Conservation (phyloP, 1,139 yeast species). For the Protomyces macrosporus region DNA sequence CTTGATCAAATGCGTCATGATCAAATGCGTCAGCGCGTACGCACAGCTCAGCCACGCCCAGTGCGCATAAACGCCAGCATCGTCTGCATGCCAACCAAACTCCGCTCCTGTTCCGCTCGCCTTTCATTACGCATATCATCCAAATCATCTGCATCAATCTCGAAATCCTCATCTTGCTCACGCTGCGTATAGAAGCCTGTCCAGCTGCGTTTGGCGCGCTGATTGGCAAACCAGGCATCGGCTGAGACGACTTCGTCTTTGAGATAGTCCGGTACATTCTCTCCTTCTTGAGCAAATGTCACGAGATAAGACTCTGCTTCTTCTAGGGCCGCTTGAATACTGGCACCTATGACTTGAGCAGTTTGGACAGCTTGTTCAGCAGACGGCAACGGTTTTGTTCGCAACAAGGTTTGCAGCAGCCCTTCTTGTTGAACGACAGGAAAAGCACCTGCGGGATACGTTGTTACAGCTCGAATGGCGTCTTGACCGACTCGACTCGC, state of each 20-base stretch:
- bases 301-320: neutral
- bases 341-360: neutral
- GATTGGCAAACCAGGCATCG: slow-evolving; percentile 11
- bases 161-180: slow-evolving; percentile 19
- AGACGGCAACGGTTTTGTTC: slow-evolving; percentile 85
- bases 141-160: slow-evolving; percentile 20
- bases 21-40: no score
- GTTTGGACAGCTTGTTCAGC: slow-evolving; percentile 64
- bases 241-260: neutral
- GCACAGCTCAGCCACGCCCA: neutral
- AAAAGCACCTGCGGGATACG: slow-evolving; percentile 69
- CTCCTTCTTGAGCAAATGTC: neutral
- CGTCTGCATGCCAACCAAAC: slow-evolving; percentile 1
- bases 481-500: slow-evolving; percentile 3
- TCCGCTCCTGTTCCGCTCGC: neutral
- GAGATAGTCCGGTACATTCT: neutral
- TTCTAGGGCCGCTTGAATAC: neutral
- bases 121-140: slow-evolving; percentile 12
- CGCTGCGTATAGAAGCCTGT: slow-evolving; percentile 17
- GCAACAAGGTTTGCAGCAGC: slow-evolving; percentile 67
- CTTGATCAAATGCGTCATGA: no score
- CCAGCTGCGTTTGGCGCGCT: slow-evolving; percentile 8
- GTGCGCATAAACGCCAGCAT: slow-evolving; percentile 12
- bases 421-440: slow-evolving; percentile 82
- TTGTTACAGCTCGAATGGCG: slow-evolving; percentile 9